These are phyloP conservation scores for Chrysopogon serrulatus DNA, from an alignment of 176 grass and related monocot species.

Conservation along the genomic window DNA sequence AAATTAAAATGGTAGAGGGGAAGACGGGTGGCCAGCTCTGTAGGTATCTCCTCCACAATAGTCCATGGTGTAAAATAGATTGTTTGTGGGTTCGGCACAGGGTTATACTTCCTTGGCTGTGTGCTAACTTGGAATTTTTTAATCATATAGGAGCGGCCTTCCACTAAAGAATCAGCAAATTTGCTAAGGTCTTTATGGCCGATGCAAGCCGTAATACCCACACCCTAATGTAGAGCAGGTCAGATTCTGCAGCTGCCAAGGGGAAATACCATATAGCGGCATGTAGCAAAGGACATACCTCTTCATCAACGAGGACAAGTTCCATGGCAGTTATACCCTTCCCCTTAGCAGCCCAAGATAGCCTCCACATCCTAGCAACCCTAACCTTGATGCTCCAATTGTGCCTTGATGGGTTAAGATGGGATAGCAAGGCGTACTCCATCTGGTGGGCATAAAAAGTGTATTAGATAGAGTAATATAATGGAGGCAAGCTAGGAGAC, in stretches of 20 bases:
- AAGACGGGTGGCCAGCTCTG: not conserved
- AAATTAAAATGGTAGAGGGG: constrained; percentile 1
- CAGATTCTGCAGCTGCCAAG: too few relatives aligned
- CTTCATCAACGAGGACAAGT: not conserved
- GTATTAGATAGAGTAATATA: too few relatives aligned
- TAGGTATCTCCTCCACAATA: not conserved
- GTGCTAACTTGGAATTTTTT: not conserved
- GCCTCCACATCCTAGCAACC: not conserved
- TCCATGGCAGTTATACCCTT: not conserved
- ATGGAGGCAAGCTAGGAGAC: too few relatives aligned
- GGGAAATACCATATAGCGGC: rapidly evolving
- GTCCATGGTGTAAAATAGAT: not conserved
- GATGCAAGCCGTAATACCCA: not conserved
- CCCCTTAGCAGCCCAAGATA: not conserved
- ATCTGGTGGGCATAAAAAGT: not conserved
- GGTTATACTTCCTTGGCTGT: not conserved
- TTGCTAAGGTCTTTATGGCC: not conserved
- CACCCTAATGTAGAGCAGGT: not conserved
- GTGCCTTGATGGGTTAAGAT: not conserved
- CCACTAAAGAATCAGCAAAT: not conserved
- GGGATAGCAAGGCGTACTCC: not conserved
- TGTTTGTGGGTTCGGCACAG: not conserved
- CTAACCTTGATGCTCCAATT: not conserved
- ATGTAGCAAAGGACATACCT: not conserved
- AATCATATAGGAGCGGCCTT: not conserved